Evolutionary conservation across 2,329 filamentous ascomycete species (phyloP).

Genomic region (Rhynchosporium graminicola): DNA sequence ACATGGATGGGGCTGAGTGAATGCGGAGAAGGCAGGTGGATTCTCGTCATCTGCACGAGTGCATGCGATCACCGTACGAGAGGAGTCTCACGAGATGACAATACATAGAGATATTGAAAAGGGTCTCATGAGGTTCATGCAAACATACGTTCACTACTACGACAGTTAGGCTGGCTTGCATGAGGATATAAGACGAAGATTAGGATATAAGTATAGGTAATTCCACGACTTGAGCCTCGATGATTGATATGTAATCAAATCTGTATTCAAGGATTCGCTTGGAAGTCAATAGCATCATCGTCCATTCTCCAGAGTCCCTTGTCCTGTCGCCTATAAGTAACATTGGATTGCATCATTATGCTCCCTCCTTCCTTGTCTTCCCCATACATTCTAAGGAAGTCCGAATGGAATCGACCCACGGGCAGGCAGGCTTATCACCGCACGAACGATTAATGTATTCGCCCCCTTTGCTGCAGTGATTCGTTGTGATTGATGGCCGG

Average conservation of each 20-base stretch:
- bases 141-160: background rate
- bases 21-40: background rate
- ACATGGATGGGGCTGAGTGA: conserved; percentile 2
- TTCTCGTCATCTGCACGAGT: background rate
- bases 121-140: conserved; percentile 6
- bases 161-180: background rate
- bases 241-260: background rate
- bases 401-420: background rate
- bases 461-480: background rate
- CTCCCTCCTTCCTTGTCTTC: background rate
- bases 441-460: background rate
- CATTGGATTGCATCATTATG: background rate
- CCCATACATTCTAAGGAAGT: background rate
- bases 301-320: background rate
- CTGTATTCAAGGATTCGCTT: background rate
- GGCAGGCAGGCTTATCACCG: background rate
- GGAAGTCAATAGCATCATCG: conserved; percentile 9
- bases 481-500: too few relatives aligned
- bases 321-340: background rate
- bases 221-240: background rate
- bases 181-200: background rate
- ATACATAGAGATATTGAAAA: background rate
- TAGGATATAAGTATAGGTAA: background rate
- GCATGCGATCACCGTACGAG: background rate
- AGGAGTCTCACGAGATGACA: background rate